phyloP scores from a whole-genome alignment of 352 stramenopile genomes.

The Phytopythium vexans region DNA sequence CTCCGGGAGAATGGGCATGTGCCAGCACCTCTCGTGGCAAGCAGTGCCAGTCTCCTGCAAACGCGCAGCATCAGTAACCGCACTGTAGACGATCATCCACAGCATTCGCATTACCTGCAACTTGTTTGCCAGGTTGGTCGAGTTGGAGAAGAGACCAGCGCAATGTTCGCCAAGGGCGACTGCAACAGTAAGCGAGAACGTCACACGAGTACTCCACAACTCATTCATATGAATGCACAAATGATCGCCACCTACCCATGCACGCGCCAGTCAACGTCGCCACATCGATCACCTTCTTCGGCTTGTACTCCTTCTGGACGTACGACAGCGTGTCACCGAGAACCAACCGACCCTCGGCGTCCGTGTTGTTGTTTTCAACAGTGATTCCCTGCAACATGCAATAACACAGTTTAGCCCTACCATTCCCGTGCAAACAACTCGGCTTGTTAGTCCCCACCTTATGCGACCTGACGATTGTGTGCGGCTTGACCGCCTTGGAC shows the following conservation, averaged over 20 bases:
- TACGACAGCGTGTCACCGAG: slow-evolving; percentile 89
- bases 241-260: slow-evolving; percentile 38
- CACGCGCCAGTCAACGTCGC: slow-evolving; percentile 92
- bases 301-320: slow-evolving; percentile 84
- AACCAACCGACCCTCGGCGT: slow-evolving; percentile 91
- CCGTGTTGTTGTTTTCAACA: slow-evolving; percentile 92
- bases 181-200: slow-evolving; percentile 9
- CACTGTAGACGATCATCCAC: slow-evolving; percentile 2
- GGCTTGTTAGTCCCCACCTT: slow-evolving; percentile 25
- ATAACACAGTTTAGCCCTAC: neutral
- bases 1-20: slow-evolving; percentile 84
- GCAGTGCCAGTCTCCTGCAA: slow-evolving; percentile 42
- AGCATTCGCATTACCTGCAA: slow-evolving; percentile 28
- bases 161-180: slow-evolving; percentile 87
- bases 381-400: slow-evolving; percentile 49
- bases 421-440: neutral
- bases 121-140: slow-evolving; percentile 72
- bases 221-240: neutral
- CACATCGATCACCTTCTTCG: slow-evolving; percentile 93
- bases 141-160: slow-evolving; percentile 92
- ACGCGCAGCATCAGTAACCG: neutral
- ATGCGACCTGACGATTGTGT: slow-evolving; percentile 88
- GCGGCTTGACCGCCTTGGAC: slow-evolving; percentile 83
- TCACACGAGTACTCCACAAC: neutral
- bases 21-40: slow-evolving; percentile 87